These are phyloP conservation scores for Wolfiporia cocos DNA, from an alignment of 1,284 basidiomycete genomes.

Conservation along the genomic window DNA sequence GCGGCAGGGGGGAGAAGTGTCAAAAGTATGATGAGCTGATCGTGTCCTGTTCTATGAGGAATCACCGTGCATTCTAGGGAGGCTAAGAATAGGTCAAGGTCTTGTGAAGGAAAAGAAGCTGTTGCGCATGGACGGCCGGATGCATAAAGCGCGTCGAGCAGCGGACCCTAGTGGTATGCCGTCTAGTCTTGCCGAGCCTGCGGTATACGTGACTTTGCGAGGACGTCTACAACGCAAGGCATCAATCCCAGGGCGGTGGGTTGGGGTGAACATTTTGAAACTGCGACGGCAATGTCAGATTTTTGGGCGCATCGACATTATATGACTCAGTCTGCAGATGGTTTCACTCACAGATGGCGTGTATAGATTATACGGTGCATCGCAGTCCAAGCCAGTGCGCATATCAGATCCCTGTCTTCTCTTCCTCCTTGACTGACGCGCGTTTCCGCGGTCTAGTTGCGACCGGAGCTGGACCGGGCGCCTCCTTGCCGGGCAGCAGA, in stretches of 20 bases:
- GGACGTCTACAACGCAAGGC: too few relatives aligned
- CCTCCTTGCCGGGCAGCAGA: constrained; percentile 4
- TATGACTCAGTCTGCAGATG: not conserved
- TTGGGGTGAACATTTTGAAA: not conserved
- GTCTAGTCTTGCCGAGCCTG: too few relatives aligned
- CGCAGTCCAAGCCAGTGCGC: not conserved
- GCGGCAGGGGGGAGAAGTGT: too few relatives aligned
- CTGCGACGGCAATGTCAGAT: not conserved
- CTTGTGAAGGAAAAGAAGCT: too few relatives aligned
- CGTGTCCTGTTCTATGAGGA: too few relatives aligned
- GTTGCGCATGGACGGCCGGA: too few relatives aligned
- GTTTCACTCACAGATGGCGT: not conserved
- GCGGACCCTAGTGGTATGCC: too few relatives aligned
- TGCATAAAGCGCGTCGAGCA: too few relatives aligned
- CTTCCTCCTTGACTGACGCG: constrained; percentile 18
- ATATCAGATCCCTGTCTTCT: not conserved
- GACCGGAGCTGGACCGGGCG: not conserved
- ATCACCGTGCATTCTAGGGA: too few relatives aligned
- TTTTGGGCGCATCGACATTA: not conserved
- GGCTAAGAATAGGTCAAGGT: too few relatives aligned
- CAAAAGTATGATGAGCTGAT: too few relatives aligned
- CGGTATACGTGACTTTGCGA: too few relatives aligned
- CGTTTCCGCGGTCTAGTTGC: constrained; percentile 10
- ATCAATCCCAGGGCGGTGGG: not conserved
- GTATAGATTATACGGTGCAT: not conserved